Evolutionary conservation across 2,329 filamentous ascomycete genomes (phyloP).

Genomic region (Aspergillus intermedius): DNA sequence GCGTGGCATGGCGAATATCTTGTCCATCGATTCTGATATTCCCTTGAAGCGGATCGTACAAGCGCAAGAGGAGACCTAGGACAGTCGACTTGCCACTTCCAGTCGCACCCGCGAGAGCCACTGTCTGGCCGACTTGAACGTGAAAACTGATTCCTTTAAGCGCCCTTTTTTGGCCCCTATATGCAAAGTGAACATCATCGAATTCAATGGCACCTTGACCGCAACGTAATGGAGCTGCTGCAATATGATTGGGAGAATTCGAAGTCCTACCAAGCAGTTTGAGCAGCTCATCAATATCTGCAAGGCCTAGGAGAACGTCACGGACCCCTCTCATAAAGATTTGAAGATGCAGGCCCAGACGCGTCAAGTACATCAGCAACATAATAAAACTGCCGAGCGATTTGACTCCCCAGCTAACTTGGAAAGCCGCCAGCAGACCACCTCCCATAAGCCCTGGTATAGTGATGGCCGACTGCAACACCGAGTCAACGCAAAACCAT

Average conservation of each 20-base stretch:
- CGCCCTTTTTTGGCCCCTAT: slow-evolving; percentile 44
- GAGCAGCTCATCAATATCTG: slow-evolving; percentile 55
- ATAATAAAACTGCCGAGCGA: slow-evolving; percentile 59
- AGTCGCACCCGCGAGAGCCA: slow-evolving; percentile 53
- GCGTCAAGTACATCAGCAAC: slow-evolving; percentile 58
- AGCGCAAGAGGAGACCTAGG: slow-evolving; percentile 49
- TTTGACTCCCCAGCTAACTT: slow-evolving; percentile 45
- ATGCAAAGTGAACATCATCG: slow-evolving; percentile 46
- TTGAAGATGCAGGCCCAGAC: slow-evolving; percentile 44
- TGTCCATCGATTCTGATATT: slow-evolving; percentile 49
- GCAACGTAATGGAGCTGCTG: slow-evolving; percentile 34
- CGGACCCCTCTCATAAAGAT: slow-evolving; percentile 46
- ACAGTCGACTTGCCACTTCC: slow-evolving; percentile 55
- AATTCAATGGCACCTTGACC: slow-evolving; percentile 43
- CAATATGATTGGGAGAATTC: slow-evolving; percentile 34
- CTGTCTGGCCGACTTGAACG: slow-evolving; percentile 44
- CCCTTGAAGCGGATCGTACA: slow-evolving; percentile 48
- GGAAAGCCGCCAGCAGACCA: slow-evolving; percentile 48
- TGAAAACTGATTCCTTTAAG: slow-evolving; percentile 44
- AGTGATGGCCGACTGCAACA: slow-evolving; percentile 42
- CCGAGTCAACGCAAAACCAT: slow-evolving; percentile 28
- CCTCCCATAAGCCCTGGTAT: slow-evolving; percentile 45
- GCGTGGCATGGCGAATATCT: slow-evolving; percentile 52
- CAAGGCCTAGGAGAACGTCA: slow-evolving; percentile 47
- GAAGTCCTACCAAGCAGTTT: slow-evolving; percentile 45